These are phyloP conservation scores for Penicillium italicum DNA, from an alignment of 2,329 filamentous ascomycete species.

Conservation along the genomic window DNA sequence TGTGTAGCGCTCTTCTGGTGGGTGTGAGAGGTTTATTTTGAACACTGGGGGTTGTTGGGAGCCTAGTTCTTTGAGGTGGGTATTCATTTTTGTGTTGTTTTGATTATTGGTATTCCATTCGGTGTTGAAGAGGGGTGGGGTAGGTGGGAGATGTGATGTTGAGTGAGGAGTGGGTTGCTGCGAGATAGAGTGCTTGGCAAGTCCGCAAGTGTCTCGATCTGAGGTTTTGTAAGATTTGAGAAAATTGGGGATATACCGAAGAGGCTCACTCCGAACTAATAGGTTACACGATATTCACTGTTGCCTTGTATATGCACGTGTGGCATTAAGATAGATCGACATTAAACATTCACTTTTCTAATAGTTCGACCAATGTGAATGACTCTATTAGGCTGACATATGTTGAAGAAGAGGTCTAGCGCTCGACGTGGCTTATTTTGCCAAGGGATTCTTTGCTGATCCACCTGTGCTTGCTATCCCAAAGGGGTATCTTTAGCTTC, in stretches of 20 bases:
- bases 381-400: background rate
- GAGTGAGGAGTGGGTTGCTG: background rate
- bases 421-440: constrained; percentile 1
- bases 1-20: constrained; percentile 52
- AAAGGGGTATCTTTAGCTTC: background rate
- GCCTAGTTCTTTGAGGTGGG: background rate
- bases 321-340: background rate
- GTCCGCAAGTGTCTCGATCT: background rate
- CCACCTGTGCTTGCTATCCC: background rate
- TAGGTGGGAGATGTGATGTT: background rate
- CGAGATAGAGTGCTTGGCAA: background rate
- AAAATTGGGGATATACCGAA: background rate
- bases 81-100: background rate
- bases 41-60: constrained; percentile 36
- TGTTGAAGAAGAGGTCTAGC: background rate
- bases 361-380: background rate
- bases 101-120: background rate
- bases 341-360: background rate
- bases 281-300: background rate
- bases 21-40: constrained; percentile 54
- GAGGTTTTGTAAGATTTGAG: background rate
- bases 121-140: background rate
- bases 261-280: background rate
- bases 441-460: background rate
- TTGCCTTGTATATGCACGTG: background rate